These are phyloP conservation scores for Bodo saltans DNA, from an alignment of 78 protist species.

Conservation along the genomic window DNA sequence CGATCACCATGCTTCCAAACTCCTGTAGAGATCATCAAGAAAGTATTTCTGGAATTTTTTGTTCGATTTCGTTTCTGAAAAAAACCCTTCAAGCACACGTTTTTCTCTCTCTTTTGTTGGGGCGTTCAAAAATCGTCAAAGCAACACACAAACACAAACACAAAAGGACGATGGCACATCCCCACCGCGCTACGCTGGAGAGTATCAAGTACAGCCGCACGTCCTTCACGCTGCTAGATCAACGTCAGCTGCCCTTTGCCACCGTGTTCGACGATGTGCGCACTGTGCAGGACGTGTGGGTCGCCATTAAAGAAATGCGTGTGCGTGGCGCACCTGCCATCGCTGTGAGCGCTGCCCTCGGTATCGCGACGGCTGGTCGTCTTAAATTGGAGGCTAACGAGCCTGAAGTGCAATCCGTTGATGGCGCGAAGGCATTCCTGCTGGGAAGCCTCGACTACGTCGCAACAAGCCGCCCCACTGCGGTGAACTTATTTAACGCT, in stretches of 20 bases:
- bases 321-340: conserved; percentile 75
- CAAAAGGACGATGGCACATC: too few relatives aligned
- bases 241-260: conserved; percentile 43
- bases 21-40: too few relatives aligned
- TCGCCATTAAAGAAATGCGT: conserved; percentile 54
- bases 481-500: conserved; percentile 60
- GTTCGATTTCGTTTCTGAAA: too few relatives aligned
- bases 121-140: too few relatives aligned
- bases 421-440: neutral
- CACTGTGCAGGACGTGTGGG: conserved; percentile 31
- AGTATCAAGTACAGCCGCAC: conserved; percentile 30
- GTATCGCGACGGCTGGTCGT: conserved; percentile 41
- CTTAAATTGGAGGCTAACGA: too few relatives aligned
- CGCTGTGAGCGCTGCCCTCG: conserved; percentile 57
- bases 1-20: too few relatives aligned
- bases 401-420: neutral
- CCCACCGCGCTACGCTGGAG: too few relatives aligned
- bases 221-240: conserved; percentile 36
- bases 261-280: conserved; percentile 22
- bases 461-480: conserved; percentile 61
- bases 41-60: too few relatives aligned
- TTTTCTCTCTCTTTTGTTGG: too few relatives aligned
- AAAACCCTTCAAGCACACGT: too few relatives aligned
- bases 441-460: conserved; percentile 23
- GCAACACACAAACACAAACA: too few relatives aligned